Base-by-base conservation (phyloP, 805 yeast species). In the Pichia insulana region DNA sequence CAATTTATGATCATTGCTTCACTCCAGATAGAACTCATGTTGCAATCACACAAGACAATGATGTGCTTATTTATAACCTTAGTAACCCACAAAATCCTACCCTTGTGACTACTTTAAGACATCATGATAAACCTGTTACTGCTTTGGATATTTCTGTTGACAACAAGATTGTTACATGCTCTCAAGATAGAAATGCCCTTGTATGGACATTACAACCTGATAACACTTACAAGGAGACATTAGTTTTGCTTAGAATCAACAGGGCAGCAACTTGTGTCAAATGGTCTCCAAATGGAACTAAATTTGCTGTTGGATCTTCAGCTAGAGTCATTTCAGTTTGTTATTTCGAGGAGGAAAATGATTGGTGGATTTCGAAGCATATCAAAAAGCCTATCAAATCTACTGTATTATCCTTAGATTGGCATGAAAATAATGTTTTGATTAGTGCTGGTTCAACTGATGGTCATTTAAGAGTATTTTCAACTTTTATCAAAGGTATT, bases 291-390 rank as follows among this genome's bases (percentile, higher is more conserved):
- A 77, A 75, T 52, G 97, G 96, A n/a, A 68, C 67, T 57, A 92
- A 92, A 68, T 92, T 92, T 64, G 98, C 98, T 1, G 97, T 90
- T 37, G 98, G 97, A 1, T 84, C 96, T 2, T 87, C 96, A 37
- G 97, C 96, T 36, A 71, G 97, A 46, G 83, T 84, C 49, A 81
- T 92, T 63, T 96, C 97, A 9, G 84, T 92, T 39, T 92, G 98
- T 68, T 92, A 89, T 67, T 92, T 83, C 61, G 98, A 92, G 65
- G 83, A 73, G 48, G 96, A 88, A 55, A 92, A 90, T 62, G 96
- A 92, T 61, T 92, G 99, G 99, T 92, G 99, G 99, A 89, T 92
- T 40, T 86, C 97, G 12, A 90, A 90, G 64, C 98, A 90, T 67
- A 83, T 92, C 64, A 89, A 89, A 69, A 87, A 85, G 64, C 96